Percentiles rank a stretch among this genome's conserved stretches.
Evolutionary conservation across 2,329 filamentous ascomycete genomes (phyloP).

Genomic region (Botrytis cinerea): DNA sequence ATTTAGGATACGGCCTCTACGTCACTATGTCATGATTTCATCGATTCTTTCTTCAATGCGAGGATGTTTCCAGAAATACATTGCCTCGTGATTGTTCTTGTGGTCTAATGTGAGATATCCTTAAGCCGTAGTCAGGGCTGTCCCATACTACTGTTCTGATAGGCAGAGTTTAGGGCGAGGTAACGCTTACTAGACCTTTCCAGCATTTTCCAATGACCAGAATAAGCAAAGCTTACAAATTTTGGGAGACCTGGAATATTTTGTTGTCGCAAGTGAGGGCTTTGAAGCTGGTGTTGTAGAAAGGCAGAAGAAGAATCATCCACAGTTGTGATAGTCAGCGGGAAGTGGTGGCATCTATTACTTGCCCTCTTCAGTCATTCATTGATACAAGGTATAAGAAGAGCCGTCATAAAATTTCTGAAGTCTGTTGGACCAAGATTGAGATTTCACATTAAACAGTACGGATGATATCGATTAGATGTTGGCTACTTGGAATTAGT

Average conservation of each 20-base stretch:
- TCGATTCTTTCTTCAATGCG: not conserved
- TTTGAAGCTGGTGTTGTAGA: not conserved
- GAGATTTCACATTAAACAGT: rapidly evolving
- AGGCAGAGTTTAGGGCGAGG: not conserved
- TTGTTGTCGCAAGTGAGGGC: not conserved
- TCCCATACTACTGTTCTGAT: not conserved
- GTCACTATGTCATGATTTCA: not conserved
- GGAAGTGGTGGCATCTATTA: not conserved
- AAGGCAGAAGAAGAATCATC: not conserved
- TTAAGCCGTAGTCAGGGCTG: not conserved
- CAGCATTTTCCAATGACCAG: not conserved
- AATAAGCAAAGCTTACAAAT: not conserved
- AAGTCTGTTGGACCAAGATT: not conserved
- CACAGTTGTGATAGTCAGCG: not conserved
- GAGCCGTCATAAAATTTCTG: not conserved
- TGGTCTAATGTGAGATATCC: not conserved
- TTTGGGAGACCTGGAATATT: not conserved
- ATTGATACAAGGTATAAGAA: not conserved
- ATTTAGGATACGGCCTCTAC: not conserved
- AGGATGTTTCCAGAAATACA: not conserved
- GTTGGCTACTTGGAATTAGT: not conserved
- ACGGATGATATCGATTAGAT: not conserved
- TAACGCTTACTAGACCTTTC: not conserved
- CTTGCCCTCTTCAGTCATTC: not conserved
- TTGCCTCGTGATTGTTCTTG: not conserved